Conservation (phyloP, 2,329 filamentous ascomycete species). For the Talaromyces sp. region DNA sequence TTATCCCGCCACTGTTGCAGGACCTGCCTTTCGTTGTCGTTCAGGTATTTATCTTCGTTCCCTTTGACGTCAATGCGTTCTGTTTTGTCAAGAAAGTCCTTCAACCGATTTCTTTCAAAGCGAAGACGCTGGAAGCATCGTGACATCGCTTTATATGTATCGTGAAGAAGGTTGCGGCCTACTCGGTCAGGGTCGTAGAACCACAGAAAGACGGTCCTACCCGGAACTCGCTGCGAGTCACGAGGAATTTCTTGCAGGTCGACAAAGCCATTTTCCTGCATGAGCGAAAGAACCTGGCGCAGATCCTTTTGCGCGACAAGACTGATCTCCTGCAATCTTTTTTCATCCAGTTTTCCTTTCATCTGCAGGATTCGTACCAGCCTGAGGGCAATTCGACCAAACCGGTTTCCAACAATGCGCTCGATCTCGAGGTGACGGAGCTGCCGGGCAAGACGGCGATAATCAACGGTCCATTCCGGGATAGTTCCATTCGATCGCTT, state of each 20-base stretch:
- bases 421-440: conserved; percentile 76
- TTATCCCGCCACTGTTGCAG: conserved; percentile 58
- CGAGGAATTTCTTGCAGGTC: conserved; percentile 92
- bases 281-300: conserved; percentile 73
- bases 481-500: conserved; percentile 42
- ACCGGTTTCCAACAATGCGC: conserved; percentile 69
- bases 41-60: conserved; percentile 74
- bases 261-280: conserved; percentile 80
- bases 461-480: conserved; percentile 79
- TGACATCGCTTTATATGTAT: conserved; percentile 84
- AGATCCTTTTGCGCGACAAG: conserved; percentile 82
- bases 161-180: conserved; percentile 64
- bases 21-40: conserved; percentile 63
- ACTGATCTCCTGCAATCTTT: conserved; percentile 71
- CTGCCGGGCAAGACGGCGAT: conserved; percentile 62
- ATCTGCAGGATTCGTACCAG: conserved; percentile 79
- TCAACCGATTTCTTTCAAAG: conserved; percentile 66
- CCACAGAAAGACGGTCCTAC: conserved; percentile 84
- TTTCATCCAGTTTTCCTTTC: conserved; percentile 93
- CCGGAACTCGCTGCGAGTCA: conserved; percentile 74
- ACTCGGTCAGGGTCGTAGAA: conserved; percentile 77
- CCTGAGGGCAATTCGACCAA: conserved; percentile 70
- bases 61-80: conserved; percentile 81
- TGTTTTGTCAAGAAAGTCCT: conserved; percentile 70
- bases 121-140: conserved; percentile 74